phyloP scores from a whole-genome alignment of 2,329 filamentous ascomycete genomes.

The Aspergillus fumigatus region DNA sequence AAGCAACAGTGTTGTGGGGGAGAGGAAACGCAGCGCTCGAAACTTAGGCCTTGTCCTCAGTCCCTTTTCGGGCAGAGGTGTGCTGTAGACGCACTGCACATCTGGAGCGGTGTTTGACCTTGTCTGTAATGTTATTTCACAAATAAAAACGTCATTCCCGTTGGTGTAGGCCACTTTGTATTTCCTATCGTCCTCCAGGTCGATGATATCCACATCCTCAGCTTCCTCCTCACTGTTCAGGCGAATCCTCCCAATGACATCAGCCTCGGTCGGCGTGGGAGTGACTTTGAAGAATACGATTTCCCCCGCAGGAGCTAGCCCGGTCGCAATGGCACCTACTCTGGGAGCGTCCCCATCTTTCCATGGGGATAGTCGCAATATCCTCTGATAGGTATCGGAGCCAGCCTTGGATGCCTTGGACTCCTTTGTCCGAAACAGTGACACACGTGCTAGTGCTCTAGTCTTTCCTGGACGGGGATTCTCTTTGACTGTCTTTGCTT shows the following conservation, averaged over 20 bases:
- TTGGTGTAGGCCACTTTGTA: slow-evolving; percentile 77
- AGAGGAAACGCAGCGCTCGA: slow-evolving; percentile 53
- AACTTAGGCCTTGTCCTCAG: slow-evolving; percentile 46
- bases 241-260: slow-evolving; percentile 52
- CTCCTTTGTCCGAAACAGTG: slow-evolving; percentile 45
- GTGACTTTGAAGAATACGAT: slow-evolving; percentile 74
- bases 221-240: slow-evolving; percentile 50
- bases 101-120: slow-evolving; percentile 38
- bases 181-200: slow-evolving; percentile 30
- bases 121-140: slow-evolving; percentile 53
- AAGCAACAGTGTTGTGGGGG: slow-evolving; percentile 49
- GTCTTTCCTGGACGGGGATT: slow-evolving; percentile 31
- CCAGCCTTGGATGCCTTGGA: slow-evolving; percentile 27
- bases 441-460: slow-evolving; percentile 46
- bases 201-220: slow-evolving; percentile 42
- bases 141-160: slow-evolving; percentile 67
- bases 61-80: slow-evolving; percentile 35
- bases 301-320: slow-evolving; percentile 69
- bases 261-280: slow-evolving; percentile 46
- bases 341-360: slow-evolving; percentile 52
- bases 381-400: slow-evolving; percentile 55
- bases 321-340: slow-evolving; percentile 74
- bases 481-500: slow-evolving; percentile 20
- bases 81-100: slow-evolving; percentile 35
- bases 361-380: slow-evolving; percentile 54